Percentiles rank a stretch among this genome's conserved stretches.
These are phyloP conservation scores for Aspergillus flavus DNA, from an alignment of 2,329 filamentous ascomycete species.

Conservation along the genomic window DNA sequence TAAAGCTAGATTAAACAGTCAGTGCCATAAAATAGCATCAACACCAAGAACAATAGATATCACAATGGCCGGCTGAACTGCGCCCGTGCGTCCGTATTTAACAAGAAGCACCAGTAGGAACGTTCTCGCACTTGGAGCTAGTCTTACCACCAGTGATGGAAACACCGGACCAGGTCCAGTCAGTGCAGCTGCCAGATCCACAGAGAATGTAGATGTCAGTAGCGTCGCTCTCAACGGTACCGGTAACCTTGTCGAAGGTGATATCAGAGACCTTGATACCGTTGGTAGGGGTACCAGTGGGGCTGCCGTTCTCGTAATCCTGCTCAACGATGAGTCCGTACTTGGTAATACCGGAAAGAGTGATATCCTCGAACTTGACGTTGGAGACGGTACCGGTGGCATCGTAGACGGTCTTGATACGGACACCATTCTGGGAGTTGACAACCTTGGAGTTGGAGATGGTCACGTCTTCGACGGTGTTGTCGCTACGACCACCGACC, in stretches of 20 bases:
- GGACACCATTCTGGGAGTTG: constrained; percentile 36
- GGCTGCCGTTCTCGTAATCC: constrained; percentile 55
- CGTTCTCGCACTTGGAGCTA: constrained; percentile 44
- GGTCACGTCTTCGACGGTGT: constrained; percentile 55
- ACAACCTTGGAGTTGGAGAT: constrained; percentile 53
- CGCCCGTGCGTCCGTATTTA: not conserved
- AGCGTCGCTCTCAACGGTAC: constrained; percentile 35
- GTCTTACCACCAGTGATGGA: constrained; percentile 56
- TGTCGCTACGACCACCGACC: constrained; percentile 53
- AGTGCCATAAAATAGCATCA: too few relatives aligned
- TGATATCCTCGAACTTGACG: constrained; percentile 58
- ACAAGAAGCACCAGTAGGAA: constrained; percentile 40
- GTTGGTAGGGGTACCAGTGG: constrained; percentile 38
- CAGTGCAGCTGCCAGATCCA: constrained; percentile 51
- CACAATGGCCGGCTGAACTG: not conserved
- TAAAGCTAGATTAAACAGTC: too few relatives aligned
- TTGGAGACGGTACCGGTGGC: constrained; percentile 55
- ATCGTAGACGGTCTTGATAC: constrained; percentile 55
- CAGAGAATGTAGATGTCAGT: constrained; percentile 57
- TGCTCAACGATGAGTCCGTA: constrained; percentile 56
- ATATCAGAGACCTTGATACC: constrained; percentile 45
- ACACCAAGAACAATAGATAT: not conserved
- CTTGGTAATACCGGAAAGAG: constrained; percentile 51
- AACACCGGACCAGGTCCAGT: constrained; percentile 53
- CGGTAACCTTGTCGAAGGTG: constrained; percentile 39